Base-by-base conservation (phyloP, 805 yeast species). In the Sugiyamaella marilandica region DNA sequence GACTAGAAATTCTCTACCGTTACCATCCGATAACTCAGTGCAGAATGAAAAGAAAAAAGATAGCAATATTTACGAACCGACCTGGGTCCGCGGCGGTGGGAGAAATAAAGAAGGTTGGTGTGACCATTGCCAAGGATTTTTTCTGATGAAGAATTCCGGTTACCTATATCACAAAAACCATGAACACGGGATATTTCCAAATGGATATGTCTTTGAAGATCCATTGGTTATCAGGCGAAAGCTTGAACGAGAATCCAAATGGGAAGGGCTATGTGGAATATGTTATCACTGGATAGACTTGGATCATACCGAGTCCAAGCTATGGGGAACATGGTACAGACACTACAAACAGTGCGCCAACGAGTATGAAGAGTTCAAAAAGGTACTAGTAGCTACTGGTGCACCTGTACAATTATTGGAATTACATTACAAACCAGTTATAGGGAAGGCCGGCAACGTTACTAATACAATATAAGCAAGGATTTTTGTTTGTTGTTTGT, bases 301-400 rank as follows among this genome's bases (percentile, higher is more conserved):
- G n/a, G 62, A 61, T 44, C 62, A 59, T 35, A 56, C 51, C 5
- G 57, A 52, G 10, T 16, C 45, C 16, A 51, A 52, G 19, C 51
- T 37, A n/a, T 61, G 64, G 64, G 62, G 62, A 9, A 61, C 64
- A 1, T 61, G 64, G 64, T 61, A 56, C 49, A 49, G 62, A 10
- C 64, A 61, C 49, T 61, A 61, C 39, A 59, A 59, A 45, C 52
- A 51, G 43, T 61, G 64, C 46, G 55, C 55, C 32, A 56, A 59
- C 34, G 64, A 61, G 47, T 61, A 61, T 41, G 60, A 61, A 26
- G 62, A 55, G 31, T 50, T 60, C 34, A 55, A 57, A 46, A 55
- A 52, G 39, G 54, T 57, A 5, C 45, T 60, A 10, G 41, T 39
- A 9, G 57, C 61, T 10, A 58, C 59, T 19, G 59, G 60, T 3